Evolutionary conservation across 225 moss, liverwort and hornwort genomes (phyloP).

Genomic region (Neckera pumila): DNA sequence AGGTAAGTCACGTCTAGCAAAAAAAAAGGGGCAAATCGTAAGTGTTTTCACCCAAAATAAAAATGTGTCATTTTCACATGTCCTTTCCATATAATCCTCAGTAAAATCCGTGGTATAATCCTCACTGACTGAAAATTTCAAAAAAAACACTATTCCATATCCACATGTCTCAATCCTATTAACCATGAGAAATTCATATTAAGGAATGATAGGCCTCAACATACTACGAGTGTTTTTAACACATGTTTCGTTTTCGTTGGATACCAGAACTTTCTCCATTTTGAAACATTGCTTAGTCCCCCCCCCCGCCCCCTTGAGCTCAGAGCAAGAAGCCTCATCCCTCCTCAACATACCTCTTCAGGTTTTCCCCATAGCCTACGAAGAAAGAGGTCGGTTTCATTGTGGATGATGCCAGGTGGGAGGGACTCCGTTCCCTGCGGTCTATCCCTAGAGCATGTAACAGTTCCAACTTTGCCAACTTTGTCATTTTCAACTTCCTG

Average conservation of each 20-base stretch:
- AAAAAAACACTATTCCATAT: not conserved
- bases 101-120: not conserved
- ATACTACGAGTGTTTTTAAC: not conserved
- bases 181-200: not conserved
- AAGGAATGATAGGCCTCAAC: not conserved
- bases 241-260: not conserved
- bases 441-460: constrained; percentile 19
- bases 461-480: not conserved
- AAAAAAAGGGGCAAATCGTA: not conserved
- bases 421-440: constrained; percentile 39
- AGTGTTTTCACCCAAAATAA: not conserved
- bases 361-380: constrained; percentile 50
- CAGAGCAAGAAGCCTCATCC: not conserved
- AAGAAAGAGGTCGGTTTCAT: constrained; percentile 34
- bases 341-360: constrained; percentile 30
- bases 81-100: not conserved
- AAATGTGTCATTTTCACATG: not conserved
- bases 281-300: not conserved
- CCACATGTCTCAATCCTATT: not conserved
- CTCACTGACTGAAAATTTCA: not conserved
- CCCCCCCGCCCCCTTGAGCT: not conserved
- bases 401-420: constrained; percentile 30
- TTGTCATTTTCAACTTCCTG: constrained; percentile 7
- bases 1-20: not conserved
- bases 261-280: not conserved